Evolutionary conservation across 306 rosid species (phyloP), one percentile per base, ranked within the genome.

Genomic region (Myrica gale): DNA sequence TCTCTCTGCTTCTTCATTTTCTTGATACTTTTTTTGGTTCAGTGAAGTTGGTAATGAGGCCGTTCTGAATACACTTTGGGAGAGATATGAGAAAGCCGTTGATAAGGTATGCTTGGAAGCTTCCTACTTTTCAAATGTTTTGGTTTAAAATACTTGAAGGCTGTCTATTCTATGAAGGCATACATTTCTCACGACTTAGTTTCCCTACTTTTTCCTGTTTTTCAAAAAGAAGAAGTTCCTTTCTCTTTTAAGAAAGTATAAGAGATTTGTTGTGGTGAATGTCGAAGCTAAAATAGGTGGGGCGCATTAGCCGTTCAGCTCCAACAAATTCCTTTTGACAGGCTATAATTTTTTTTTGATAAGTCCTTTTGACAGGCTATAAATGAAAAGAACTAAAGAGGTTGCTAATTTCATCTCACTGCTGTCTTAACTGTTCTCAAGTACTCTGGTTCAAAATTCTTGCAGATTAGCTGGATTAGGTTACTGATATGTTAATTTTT

Each of bases 31-130:
- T 17, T 17, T 41, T 26, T 65, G 32, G 48, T 65, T 74, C 84
- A 95, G 98, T 84, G 97, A 90, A 74, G 84, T 80, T 76, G 98
- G 97, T 20, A 95, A 95, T 32, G 98, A 95, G 86, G 98, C 90
- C 23, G 88, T 95, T 81, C 74, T 95, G 62, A 92, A 88, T 83
- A 84, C 89, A 81, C 92, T 95, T 50, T 95, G 98, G 98, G 92
- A 87, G 83, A 87, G 93, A 87, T 90, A 77, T 79, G 93, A 89
- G 81, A 87, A 86, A 81, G 82, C 79, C 76, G 83, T 77, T 48
- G 96, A 89, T 77, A 92, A 90, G 97, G 98, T 92, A 93, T 55
- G 89, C 16, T 74, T 80, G 78, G n/a, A 73, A 21, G 68, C 68
- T 75, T 65, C 70, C 42, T 72, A 74, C 54, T 42, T 39, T 10